Base-by-base conservation (phyloP, 805 yeast species). In the Yarrowia bubula region DNA sequence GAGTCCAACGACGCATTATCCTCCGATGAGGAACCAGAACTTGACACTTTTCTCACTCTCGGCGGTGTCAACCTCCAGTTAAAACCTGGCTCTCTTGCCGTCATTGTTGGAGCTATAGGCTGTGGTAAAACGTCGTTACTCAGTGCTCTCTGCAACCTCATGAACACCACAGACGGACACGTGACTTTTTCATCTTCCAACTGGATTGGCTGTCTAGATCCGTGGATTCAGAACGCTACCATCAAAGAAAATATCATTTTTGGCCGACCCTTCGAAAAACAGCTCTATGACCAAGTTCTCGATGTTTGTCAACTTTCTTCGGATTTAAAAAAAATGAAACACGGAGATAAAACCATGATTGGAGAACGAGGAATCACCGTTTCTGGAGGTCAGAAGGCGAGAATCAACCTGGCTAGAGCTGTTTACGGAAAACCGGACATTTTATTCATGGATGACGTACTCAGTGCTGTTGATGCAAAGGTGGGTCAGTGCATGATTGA, bases 321-420 rank as follows among this genome's bases (percentile, higher is more conserved):
- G 32, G 97, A 90, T 75, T 77, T 90, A 67, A 82, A 83, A 11
- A 80, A 81, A 37, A 77, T 91, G 39, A 86, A 87, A 4, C 90
- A 86, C 42, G 92, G 95, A 33, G 97, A 90, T 71, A 72, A 73
- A 67, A 88, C 93, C 0, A 96, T 91, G 75, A 88, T 90, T 69
- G 97, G 96, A 67, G 97, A 90, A 73, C 82, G 92, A 68, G 97
- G 97, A 70, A 87, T 91, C 66, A 91, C 95, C 0, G 77, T 90
- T 50, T 88, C 95, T 10, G 97, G 97, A 60, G 97, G 97, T 58
- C 97, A 90, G 74, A 91, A 90, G 78, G 95, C 96, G 0, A 83
- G 97, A 73, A 86, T 90, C 67, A 86, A 86, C 71, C 78, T 90
- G 62, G 96, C 97, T 1, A 82, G 97, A 70, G 89, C 95, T 1